Conservation (phyloP, 2,329 filamentous ascomycete species). For the Ceratocystis cubensis region DNA sequence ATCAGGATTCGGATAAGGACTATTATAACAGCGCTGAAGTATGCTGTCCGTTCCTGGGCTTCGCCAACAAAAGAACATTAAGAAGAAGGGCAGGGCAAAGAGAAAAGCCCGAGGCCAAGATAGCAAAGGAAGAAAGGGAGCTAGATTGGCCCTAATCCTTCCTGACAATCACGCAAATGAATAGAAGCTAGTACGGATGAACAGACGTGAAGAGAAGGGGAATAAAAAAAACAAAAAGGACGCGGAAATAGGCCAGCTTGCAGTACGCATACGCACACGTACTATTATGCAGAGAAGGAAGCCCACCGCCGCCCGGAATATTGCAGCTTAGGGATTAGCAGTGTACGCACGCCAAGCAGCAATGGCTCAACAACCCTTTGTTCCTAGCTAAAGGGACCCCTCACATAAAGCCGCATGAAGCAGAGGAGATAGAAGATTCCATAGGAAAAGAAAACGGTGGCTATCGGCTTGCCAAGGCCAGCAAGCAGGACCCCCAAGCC, state of each 20-base stretch:
- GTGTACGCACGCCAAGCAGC: neutral
- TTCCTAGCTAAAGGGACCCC: neutral
- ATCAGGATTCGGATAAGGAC: constrained; percentile 1
- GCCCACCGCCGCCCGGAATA: neutral
- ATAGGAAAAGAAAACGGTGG: neutral
- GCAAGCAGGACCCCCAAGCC: neutral
- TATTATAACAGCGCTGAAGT: neutral
- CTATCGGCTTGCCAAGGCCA: neutral
- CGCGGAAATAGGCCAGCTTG: neutral
- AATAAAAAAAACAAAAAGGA: neutral
- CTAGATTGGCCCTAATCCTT: neutral
- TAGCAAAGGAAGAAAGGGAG: neutral
- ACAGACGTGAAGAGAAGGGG: neutral
- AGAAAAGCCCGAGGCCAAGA: neutral
- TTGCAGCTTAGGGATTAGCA: neutral
- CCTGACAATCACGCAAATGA: neutral
- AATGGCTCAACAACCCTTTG: neutral
- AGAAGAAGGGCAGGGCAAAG: neutral
- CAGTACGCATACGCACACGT: neutral
- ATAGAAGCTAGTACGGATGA: neutral
- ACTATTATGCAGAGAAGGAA: neutral
- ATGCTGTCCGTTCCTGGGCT: neutral
- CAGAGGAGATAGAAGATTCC: neutral
- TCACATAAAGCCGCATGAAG: neutral
- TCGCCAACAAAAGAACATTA: neutral